Percentiles rank a stretch among this genome's conserved stretches.
These are phyloP conservation scores for Rhizopogon roseolus DNA, from an alignment of 768 basidiomycete genomes.

Conservation along the genomic window DNA sequence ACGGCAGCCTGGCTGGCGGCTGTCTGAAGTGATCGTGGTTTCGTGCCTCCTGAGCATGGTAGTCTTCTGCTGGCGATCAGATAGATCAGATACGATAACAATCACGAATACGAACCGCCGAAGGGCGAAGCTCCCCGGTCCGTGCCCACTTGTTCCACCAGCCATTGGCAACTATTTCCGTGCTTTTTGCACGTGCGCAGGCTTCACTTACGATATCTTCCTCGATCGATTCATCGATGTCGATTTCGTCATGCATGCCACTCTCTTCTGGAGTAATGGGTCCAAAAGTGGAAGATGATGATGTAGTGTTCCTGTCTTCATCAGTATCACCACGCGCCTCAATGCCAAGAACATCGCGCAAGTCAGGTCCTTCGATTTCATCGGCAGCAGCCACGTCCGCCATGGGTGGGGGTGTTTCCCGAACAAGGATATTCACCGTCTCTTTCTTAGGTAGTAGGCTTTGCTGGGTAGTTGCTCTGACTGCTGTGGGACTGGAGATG, in stretches of 20 bases:
- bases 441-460: constrained; percentile 1
- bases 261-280: constrained; percentile 30
- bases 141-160: constrained; percentile 51
- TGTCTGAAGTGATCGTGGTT: constrained; percentile 43
- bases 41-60: constrained; percentile 37
- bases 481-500: constrained; percentile 26
- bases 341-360: constrained; percentile 39
- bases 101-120: constrained; percentile 14
- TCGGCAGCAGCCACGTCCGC: constrained; percentile 4
- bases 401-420: constrained; percentile 21
- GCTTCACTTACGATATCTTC: constrained; percentile 19
- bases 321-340: constrained; percentile 38
- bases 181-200: constrained; percentile 24
- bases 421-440: constrained; percentile 20
- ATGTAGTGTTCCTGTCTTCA: constrained; percentile 19
- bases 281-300: constrained; percentile 27
- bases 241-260: constrained; percentile 6
- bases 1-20: constrained; percentile 30
- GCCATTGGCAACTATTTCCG: constrained; percentile 38
- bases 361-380: constrained; percentile 34
- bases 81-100: constrained; percentile 4
- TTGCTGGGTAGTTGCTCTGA: constrained; percentile 10
- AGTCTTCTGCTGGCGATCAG: constrained; percentile 21
- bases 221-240: constrained; percentile 17
- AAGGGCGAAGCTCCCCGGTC: constrained; percentile 14